Base-by-base conservation (phyloP, 1,139 yeast genomes). In the Pichia sp. region DNA sequence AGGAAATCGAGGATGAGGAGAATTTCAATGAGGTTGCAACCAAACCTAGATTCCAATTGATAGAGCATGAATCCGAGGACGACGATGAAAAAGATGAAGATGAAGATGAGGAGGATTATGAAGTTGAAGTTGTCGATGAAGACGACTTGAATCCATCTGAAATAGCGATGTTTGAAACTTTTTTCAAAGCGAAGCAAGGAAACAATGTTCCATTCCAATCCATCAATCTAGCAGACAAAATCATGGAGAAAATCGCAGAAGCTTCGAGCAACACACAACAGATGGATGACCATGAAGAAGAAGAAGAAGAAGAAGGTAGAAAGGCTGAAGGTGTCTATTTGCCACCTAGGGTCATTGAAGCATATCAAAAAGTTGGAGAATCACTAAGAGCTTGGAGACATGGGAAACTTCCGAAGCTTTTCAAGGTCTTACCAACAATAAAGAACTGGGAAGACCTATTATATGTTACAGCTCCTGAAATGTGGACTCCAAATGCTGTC, bases 401-500 rank as follows among this genome's bases (percentile, higher is more conserved):
- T 65, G 99, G 99, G 51, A 92, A 91, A 72, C 78, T 93, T 55
- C 99, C 99, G 24, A 92, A 93, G 67, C 80, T 95, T 43, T 93
- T 93, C 77, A 93, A 93, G 69, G 96, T 93, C 57, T 81, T 95
- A 57, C 99, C 99, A 42, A 82, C 96, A 7, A 78, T 93, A 62
- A 85, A 82, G 63, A 92, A 92, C 71, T 93, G 99, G 99, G 91
- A 91, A 69, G 98, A 93, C 70, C 87, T 95, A 41, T 75, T 93
- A 44, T 92, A 84, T 65, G 97, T 93, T 33, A 92, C 99, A 2
- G 83, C 89, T 63, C 99, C 99, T 10, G 90, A 84, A 58, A 75
- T 77, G 34, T 93, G 99, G 99, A 88, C 98, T 6, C 93, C 97
- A n/a, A 95, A 92, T 67, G 97, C 95, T 2, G 85, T 87, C 1